Conservation (phyloP, 441 rosid species). For the Eugenia klotzschiana region DNA sequence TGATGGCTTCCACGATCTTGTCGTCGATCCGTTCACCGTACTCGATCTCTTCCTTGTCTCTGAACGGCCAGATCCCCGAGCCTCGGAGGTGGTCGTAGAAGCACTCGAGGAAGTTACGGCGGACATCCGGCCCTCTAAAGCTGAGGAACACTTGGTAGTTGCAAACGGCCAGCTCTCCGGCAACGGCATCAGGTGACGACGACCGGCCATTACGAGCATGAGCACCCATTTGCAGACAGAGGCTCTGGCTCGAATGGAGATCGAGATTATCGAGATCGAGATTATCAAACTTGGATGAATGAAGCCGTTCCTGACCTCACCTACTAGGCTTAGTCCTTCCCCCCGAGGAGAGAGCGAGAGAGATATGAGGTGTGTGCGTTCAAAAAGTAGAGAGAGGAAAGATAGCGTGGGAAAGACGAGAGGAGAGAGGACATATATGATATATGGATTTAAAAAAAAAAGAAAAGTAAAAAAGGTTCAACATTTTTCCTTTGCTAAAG, state of each 20-base stretch:
- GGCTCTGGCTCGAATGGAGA: background rate
- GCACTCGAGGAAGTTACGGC: accelerated
- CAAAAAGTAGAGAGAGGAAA: too few relatives aligned
- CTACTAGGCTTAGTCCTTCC: too few relatives aligned
- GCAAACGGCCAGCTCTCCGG: background rate
- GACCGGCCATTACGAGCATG: background rate
- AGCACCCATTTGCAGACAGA: background rate
- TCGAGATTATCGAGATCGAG: background rate
- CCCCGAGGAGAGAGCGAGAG: too few relatives aligned
- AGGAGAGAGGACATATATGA: too few relatives aligned
- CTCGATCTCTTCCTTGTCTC: background rate
- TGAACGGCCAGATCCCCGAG: background rate
- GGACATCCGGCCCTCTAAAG: background rate
- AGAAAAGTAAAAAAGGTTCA: too few relatives aligned
- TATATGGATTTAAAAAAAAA: too few relatives aligned
- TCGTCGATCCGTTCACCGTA: accelerated
- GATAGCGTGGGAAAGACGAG: too few relatives aligned
- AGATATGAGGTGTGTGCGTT: too few relatives aligned
- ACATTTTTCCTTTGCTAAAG: too few relatives aligned
- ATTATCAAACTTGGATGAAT: too few relatives aligned
- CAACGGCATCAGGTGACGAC: background rate
- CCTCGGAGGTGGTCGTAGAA: accelerated
- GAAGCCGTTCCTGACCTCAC: too few relatives aligned
- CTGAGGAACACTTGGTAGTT: background rate
- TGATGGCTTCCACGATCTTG: background rate